Evolutionary conservation across 1,284 basidiomycete genomes (phyloP), one percentile per base, ranked within the genome.

Genomic region (Mycena sp.): DNA sequence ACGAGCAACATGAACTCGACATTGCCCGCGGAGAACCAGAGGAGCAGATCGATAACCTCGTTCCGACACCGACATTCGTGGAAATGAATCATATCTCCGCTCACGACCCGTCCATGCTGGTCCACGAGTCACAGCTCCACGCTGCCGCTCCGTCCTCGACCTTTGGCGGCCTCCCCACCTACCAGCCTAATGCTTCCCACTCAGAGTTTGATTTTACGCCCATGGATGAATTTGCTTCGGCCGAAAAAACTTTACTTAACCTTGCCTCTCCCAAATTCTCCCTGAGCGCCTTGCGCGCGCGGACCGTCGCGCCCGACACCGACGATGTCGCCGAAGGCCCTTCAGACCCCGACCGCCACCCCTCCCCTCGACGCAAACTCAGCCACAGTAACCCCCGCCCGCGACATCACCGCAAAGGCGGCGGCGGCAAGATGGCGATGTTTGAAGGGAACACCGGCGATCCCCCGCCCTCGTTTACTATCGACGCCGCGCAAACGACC

Each of bases 391-490:
- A 90, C 72, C 87, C 91, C 0, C 83, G 88, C 20, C 90, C 89
- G 10, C 88, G 92, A 22, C 81, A 86, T 20, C 85, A 86, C 69
- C 84, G 87, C 67, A 89, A 85, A 75, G 93, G 93, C 67, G 91
- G 93, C 55, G 92, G 94, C 65, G 93, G 92, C 39, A 99, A 98
- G 82, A 89, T 99, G 77, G 97, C 96, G 0, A 83, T 98, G 1
- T 99, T 99, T 78, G 97, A 99, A 80, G 89, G 90, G 39, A 83
- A 83, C 71, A 80, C 84, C 1, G 86, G 85, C 57, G 87, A 86
- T 46, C 83, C 84, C 2, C 84, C 83, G 1, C 83, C 86, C 0
- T 83, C 87, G 55, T 84, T 86, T 52, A 83, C 83, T 56, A 80
- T 81, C 14, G 74, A 76, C 44, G 75, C 71, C 75, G 62, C 71